phyloP scores from a whole-genome alignment of 345 rosid species.

The Balakata baccata region DNA sequence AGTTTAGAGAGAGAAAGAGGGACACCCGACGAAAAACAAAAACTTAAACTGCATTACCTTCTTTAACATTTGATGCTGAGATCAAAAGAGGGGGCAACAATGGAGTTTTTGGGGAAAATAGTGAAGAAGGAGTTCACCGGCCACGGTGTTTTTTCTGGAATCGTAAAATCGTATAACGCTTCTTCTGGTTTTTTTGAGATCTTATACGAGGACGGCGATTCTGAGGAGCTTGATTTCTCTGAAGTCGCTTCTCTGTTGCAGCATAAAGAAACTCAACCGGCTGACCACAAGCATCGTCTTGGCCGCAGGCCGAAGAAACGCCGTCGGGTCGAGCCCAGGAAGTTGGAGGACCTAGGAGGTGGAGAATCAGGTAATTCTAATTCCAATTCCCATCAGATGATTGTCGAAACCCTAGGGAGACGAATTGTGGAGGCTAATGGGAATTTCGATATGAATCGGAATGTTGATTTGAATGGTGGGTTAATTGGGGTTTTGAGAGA shows the following conservation, averaged over 20 bases:
- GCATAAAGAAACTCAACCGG: conserved; percentile 14
- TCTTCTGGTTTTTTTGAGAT: conserved; percentile 53
- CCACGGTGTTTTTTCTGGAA: conserved; percentile 42
- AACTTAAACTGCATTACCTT: neutral
- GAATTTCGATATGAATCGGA: conserved; percentile 10
- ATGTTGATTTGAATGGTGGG: conserved; percentile 28
- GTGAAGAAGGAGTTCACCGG: conserved; percentile 56
- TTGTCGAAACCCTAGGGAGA: conserved; percentile 31
- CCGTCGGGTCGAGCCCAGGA: conserved; percentile 6
- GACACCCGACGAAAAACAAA: neutral
- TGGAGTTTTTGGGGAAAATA: conserved; percentile 67
- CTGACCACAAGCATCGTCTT: conserved; percentile 43
- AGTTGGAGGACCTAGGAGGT: conserved; percentile 10
- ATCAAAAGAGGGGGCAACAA: conserved; percentile 14
- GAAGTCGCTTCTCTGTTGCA: conserved; percentile 44
- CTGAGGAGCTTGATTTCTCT: conserved; percentile 52
- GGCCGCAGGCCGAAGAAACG: conserved; percentile 42
- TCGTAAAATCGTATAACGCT: conserved; percentile 55
- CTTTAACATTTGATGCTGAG: neutral
- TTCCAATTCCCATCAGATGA: conserved; percentile 20
- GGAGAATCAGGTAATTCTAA: conserved; percentile 13
- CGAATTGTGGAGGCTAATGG: conserved; percentile 19
- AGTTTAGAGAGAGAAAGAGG: conserved; percentile 4
- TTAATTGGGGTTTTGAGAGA: conserved; percentile 4
- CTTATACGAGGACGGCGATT: conserved; percentile 58